Evolutionary conservation across 192 early-diverging fungal species (phyloP).

Genomic region (Funneliformis mosseae): DNA sequence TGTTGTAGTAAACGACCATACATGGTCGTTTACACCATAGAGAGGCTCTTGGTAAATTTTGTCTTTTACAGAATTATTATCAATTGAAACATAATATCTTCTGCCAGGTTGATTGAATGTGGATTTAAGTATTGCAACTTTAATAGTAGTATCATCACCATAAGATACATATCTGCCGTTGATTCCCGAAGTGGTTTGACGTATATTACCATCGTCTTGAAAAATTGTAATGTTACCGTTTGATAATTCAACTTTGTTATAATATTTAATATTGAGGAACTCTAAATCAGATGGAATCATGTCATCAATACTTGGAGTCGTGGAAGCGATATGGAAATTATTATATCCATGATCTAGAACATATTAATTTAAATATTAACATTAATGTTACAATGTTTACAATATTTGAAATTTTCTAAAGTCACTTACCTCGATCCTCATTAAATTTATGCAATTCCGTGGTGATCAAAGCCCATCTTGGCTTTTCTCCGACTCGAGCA

Average conservation of each 20-base stretch:
- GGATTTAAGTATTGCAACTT: neutral
- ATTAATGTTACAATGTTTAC: no score
- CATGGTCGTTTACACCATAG: neutral
- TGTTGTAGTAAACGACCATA: neutral
- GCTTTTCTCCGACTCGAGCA: neutral
- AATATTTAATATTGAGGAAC: neutral
- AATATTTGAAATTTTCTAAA: neutral
- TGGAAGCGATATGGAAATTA: neutral
- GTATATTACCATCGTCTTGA: neutral
- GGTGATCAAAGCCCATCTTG: neutral
- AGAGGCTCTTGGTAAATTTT: neutral
- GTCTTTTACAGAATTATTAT: slow-evolving; percentile 9
- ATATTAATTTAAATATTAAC: no score
- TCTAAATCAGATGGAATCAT: neutral
- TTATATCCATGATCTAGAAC: neutral
- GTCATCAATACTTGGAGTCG: neutral
- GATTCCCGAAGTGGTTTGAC: neutral
- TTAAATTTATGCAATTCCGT: neutral
- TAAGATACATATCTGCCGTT: neutral
- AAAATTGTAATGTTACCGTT: neutral
- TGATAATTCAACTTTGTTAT: neutral
- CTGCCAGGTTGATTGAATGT: neutral
- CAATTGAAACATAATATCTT: slow-evolving; percentile 2
- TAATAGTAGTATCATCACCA: neutral
- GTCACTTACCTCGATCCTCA: neutral